Evolutionary conservation across 176 grass and related monocot species (phyloP), one percentile per base, ranked within the genome.

Genomic region (Avena atlantica): DNA sequence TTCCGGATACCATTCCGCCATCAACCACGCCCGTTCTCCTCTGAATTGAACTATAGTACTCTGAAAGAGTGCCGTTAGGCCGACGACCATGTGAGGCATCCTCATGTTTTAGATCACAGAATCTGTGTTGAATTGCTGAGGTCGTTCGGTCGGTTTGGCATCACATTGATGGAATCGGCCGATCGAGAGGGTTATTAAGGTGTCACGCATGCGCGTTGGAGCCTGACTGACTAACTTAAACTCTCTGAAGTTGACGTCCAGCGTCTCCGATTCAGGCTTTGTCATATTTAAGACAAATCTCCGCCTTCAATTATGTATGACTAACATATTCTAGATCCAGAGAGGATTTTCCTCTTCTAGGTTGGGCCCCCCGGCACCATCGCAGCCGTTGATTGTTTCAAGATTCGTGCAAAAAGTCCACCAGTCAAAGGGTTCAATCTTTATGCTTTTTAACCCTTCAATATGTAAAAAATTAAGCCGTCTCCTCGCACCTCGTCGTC

Each of bases 91-190:
- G 64, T 90, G 80, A 77, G 15, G 12, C 36, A 58, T 80, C 66
- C 11, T 40, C 53, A 37, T 78, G 9, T 74, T 89, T 81, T 67
- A 21, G 9, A 3, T 9, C 45, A 20, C 45, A 72, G 47, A 25
- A 87, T 87, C 80, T 49, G 27, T 91, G 89, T 87, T 87, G 84
- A 80, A 60, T 81, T 49, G 4, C 5, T 11, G 80, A 76, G 85
- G 81, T 59, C 48, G 47, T 91, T 87, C 9, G 75, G 80, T 72
- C 76, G 85, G 89, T 80, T 73, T 44, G 81, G 75, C 36, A 8
- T 80, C 89, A 87, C 74, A 87, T 91, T 85, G 67, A 87, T 91
- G 89, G 75, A 74, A 87, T 87, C 53, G 25, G 34, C 62, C 14
- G 23, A 23, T 83, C 63, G 71, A 63, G 13, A 42, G 44, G 78